Base-by-base conservation (phyloP, 495 filamentous ascomycete species). In the Penicillium soppii region DNA sequence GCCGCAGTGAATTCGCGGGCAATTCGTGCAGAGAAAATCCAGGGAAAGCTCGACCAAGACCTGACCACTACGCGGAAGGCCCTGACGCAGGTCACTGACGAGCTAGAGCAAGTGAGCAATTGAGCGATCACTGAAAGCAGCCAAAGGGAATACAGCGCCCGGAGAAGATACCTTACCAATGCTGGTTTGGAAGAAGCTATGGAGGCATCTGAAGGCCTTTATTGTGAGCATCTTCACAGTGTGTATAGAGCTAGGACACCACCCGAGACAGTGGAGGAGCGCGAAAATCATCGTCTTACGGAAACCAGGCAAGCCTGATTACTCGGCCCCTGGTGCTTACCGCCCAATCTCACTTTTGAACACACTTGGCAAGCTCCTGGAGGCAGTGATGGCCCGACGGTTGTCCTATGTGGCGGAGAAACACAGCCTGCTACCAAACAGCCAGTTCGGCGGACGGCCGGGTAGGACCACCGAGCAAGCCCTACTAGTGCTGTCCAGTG, bases 291-390 rank as follows among this genome's bases (percentile, higher is more conserved):
- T 65, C 2, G 61, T 59, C 0, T 46, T 63, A 8, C 35, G 47
- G 9, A 63, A 63, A 33, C 60, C 60, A 2, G 47, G 52, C 1
- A 58, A 64, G 26, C 26, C 43, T 1, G 54, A 64, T 32, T 64
- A 61, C 43, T 43, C 49, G 22, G 10, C 36, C 5, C 44, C 51
- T 13, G 41, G 49, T 10, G 50, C 43, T 5, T 60, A 60, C n/a
- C 57, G 50, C 10, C 57, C 51, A 8, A 63, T 63, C 32, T 55
- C 48, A 27, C 51, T 63, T 5, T 40, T 65, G 0, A 65, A 59
- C 43, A 62, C 53, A 20, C 50, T 65, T 6, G 48, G 53, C 1
- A 65, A 65, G 30, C 21, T 61, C 2, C 52, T 65, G 1, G 58
- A 65, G 25, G 52, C 52, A 26, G 55, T 65, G 4, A 55, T 64